Conservation (phyloP, 129 eudicot species). For the Apium graveolens region DNA sequence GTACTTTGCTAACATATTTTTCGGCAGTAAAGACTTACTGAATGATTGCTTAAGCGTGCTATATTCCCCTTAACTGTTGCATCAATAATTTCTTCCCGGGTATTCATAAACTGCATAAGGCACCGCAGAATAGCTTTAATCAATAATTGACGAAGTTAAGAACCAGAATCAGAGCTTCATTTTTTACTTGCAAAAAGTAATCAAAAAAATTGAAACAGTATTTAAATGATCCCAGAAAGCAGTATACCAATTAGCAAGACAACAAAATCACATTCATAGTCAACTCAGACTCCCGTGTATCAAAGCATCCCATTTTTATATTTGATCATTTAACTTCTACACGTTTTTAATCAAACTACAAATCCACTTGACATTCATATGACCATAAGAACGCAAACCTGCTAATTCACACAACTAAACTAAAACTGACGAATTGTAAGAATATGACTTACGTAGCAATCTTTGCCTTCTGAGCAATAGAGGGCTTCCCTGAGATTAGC, state of each 20-base stretch:
- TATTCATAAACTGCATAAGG: constrained; percentile 63
- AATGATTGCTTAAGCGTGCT: neutral
- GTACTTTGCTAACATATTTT: neutral
- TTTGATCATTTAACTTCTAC: neutral
- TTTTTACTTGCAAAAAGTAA: neutral
- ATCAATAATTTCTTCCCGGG: constrained; percentile 73
- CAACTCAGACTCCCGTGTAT: neutral
- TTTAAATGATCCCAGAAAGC: neutral
- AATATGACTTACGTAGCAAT: constrained; percentile 43
- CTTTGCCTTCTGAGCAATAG: constrained; percentile 41
- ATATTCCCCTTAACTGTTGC: constrained; percentile 75
- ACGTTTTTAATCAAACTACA: neutral
- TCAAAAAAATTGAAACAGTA: too few relatives aligned
- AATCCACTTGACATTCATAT: neutral
- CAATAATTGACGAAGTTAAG: neutral
- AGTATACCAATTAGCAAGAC: neutral
- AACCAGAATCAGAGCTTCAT: neutral
- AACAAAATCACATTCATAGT: neutral
- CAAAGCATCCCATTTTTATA: neutral
- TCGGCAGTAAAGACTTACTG: neutral
- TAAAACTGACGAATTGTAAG: neutral
- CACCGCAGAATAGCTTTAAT: neutral
- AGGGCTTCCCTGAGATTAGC: constrained; percentile 40
- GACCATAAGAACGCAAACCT: neutral
- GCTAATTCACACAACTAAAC: neutral